Evolutionary conservation across 2,329 filamentous ascomycete genomes (phyloP).

Genomic region (Colletotrichum chlorophyti): DNA sequence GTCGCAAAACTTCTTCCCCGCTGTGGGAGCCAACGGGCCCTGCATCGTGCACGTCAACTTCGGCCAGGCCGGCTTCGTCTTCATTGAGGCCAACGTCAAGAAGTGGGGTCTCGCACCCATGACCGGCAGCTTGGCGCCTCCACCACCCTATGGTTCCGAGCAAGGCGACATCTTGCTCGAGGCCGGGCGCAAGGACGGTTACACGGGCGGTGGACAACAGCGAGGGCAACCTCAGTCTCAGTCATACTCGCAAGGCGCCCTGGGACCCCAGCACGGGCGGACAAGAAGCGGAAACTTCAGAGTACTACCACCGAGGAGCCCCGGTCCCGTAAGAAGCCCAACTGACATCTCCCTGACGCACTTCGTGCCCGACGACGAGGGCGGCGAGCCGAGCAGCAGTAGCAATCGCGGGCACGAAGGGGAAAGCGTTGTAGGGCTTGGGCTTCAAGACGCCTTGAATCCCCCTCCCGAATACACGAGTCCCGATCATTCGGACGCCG

Average conservation of each 20-base stretch:
- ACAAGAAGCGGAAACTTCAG: conserved; percentile 81
- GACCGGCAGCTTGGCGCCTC: conserved; percentile 92
- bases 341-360: conserved; percentile 96
- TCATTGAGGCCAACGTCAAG: conserved; percentile 99
- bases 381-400: conserved; percentile 70
- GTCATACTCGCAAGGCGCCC: conserved; percentile 39
- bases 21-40: conserved; percentile 94
- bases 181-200: conserved; percentile 73
- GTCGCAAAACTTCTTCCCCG: conserved; percentile 95
- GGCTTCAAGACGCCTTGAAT: conserved; percentile 62
- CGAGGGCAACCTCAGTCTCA: conserved; percentile 55
- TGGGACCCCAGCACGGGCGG: conserved; percentile 72
- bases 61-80: conserved; percentile 96
- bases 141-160: conserved; percentile 95
- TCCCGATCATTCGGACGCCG: conserved; percentile 65
- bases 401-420: conserved; percentile 34
- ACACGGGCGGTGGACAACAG: conserved; percentile 47
- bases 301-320: conserved; percentile 78
- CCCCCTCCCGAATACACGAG: conserved; percentile 77
- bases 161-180: conserved; percentile 96
- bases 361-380: conserved; percentile 73
- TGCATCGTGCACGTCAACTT: conserved; percentile 96
- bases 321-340: conserved; percentile 87
- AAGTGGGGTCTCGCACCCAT: conserved; percentile 98
- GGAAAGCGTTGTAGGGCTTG: conserved; percentile 46